A percentile compares a stretch with the other conserved stretches of the same genome.
These are phyloP conservation scores for Pseudomicrostroma phylloplanum DNA, from an alignment of 1,284 basidiomycete genomes.

Conservation along the genomic window DNA sequence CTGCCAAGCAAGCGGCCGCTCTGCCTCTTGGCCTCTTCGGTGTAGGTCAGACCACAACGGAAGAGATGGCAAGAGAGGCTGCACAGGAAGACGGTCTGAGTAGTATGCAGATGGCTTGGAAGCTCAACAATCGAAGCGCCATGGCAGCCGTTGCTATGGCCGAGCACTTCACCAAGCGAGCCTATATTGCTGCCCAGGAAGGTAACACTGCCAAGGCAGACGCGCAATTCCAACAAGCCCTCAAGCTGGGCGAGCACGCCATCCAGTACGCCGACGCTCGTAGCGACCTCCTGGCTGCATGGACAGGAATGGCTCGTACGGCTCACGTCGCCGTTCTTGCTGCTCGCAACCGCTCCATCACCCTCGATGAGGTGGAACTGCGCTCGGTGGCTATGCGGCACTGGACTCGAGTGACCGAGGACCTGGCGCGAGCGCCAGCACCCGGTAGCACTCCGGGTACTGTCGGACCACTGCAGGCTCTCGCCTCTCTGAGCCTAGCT, in stretches of 20 bases:
- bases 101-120: conserved; percentile 41
- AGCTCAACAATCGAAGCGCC: conserved; percentile 43
- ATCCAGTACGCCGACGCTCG: conserved; percentile 46
- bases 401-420: conserved; percentile 38
- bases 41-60: conserved; percentile 28
- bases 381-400: conserved; percentile 36
- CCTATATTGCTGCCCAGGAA: conserved; percentile 10
- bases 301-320: conserved; percentile 41
- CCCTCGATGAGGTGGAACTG: conserved; percentile 14
- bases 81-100: conserved; percentile 42
- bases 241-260: conserved; percentile 48
- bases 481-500: conserved; percentile 43
- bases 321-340: conserved; percentile 27
- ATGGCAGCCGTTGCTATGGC: conserved; percentile 43
- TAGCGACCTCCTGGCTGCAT: conserved; percentile 35
- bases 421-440: conserved; percentile 22
- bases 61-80: conserved; percentile 36
- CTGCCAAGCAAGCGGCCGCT: conserved; percentile 27
- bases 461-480: conserved; percentile 27
- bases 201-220: conserved; percentile 20
- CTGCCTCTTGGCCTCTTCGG: conserved; percentile 36
- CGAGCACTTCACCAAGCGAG: conserved; percentile 33
- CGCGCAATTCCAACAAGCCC: conserved; percentile 32
- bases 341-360: neutral
- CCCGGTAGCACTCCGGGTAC: conserved; percentile 10